Evolutionary conservation across 2,329 filamentous ascomycete genomes (phyloP), one percentile per base, ranked within the genome.

Genomic region (Lachnum nothofagi): DNA sequence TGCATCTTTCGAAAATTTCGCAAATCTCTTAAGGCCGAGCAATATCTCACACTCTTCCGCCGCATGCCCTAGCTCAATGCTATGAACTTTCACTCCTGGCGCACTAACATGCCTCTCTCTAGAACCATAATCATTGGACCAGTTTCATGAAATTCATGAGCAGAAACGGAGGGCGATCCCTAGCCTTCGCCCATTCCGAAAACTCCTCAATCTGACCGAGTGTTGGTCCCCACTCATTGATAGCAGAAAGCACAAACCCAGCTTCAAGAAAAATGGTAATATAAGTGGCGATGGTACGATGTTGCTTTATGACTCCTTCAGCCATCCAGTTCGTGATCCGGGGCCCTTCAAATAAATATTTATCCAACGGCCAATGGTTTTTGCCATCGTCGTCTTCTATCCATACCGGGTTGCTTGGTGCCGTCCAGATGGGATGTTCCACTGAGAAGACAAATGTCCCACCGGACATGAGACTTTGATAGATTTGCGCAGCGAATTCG

Each of bases 381-480:
- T 57, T 51, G n/a, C 61, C 61, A n/a, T 64, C 51, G n/a, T 60
- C 57, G 16, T 62, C 63, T 14, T 56, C 54, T 10, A 65, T 54
- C 17, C 68, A 64, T 7, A 53, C 53, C 7, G 63, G 63, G 20
- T 60, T 63, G 5, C 57, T 62, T 35, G 71, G 71, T 5, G 71
- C 68, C n/a, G 71, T 73, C 51, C 64, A 68, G 42, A 75, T 67
- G 0, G 73, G 72, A 49, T 76, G 73, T 56, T 76, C 73, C 34
- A 74, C 66, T 0, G 71, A 71, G 55, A 74, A 75, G 7, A 97
- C 82, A 63, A 98, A 94, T 2, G 90, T 88, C 46, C 80, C 79
- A 65, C 97, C 91, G 0, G 90, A 88, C 68, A 91, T 91, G 20
- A 97, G 77, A 19, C 91, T 74, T 56, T 78, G 78, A 72, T 94